These are phyloP conservation scores for Colletotrichum sp. DNA, from an alignment of 2,329 filamentous ascomycete genomes.

Conservation along the genomic window DNA sequence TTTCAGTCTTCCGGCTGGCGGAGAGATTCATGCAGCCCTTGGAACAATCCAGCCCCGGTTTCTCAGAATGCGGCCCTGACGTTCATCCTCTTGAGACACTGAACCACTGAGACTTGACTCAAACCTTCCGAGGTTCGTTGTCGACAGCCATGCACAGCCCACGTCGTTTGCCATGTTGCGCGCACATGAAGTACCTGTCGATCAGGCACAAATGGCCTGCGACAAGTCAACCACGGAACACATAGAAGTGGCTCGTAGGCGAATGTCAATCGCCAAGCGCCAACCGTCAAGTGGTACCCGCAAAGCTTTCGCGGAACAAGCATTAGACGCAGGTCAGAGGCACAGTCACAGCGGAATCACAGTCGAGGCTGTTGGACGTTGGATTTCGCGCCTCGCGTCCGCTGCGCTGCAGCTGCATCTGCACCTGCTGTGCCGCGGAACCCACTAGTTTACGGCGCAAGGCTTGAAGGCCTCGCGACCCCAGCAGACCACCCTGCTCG, in stretches of 20 bases:
- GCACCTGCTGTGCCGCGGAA: background rate
- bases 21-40: background rate
- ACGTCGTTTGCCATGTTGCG: background rate
- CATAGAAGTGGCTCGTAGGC: background rate
- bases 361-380: background rate
- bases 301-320: background rate
- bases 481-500: background rate
- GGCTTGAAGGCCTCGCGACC: background rate
- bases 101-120: background rate
- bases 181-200: background rate
- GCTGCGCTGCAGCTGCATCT: background rate
- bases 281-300: background rate
- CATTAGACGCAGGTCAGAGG: background rate
- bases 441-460: background rate
- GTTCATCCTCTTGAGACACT: background rate
- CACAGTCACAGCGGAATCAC: background rate
- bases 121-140: background rate
- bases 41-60: background rate
- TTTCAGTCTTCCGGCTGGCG: background rate
- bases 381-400: background rate
- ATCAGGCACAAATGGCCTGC: constrained; percentile 3
- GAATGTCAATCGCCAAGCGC: background rate
- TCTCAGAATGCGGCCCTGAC: background rate
- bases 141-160: background rate
- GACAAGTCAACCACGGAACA: background rate